phyloP scores from a whole-genome alignment of 495 filamentous ascomycete species.

The Penicillium angulare region DNA sequence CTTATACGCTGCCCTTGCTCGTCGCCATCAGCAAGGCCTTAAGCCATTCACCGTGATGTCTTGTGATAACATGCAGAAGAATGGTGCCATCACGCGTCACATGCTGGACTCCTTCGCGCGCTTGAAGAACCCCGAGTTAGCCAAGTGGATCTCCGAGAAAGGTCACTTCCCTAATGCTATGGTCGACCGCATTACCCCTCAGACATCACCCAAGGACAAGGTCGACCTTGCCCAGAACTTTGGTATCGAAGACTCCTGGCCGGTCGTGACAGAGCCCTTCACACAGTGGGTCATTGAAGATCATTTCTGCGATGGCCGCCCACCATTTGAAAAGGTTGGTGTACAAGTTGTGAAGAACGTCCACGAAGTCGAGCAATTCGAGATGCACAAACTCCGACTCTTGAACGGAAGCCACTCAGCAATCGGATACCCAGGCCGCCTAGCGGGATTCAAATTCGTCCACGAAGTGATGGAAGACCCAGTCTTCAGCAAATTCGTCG shows the following conservation, averaged over 20 bases:
- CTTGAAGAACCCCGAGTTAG: conserved; percentile 38
- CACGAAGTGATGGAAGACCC: conserved; percentile 48
- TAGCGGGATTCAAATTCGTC: conserved; percentile 47
- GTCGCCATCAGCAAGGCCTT: conserved; percentile 39
- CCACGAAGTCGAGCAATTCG: conserved; percentile 45
- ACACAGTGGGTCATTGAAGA: conserved; percentile 52
- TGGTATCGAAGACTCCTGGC: conserved; percentile 46
- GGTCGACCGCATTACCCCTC: conserved; percentile 51
- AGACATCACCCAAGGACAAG: conserved; percentile 41
- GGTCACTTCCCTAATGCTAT: conserved; percentile 50
- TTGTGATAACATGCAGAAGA: conserved; percentile 54
- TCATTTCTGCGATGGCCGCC: conserved; percentile 46
- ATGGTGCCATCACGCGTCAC: conserved; percentile 47
- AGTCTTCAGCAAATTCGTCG: conserved; percentile 37
- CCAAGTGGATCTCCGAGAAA: conserved; percentile 42
- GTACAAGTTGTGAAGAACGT: conserved; percentile 48
- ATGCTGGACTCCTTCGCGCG: conserved; percentile 49
- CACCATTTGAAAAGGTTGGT: conserved; percentile 45
- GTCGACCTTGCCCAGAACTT: conserved; percentile 33
- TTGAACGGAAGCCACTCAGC: conserved; percentile 49
- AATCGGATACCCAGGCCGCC: conserved; percentile 43
- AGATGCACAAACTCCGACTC: conserved; percentile 51
- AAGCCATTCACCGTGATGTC: conserved; percentile 51
- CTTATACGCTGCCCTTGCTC: conserved; percentile 45
- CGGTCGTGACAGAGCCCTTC: conserved; percentile 50